Percentiles rank a stretch among this genome's conserved stretches.
Conservation (phyloP, 2,329 filamentous ascomycete species). For the Fusarium napiforme region DNA sequence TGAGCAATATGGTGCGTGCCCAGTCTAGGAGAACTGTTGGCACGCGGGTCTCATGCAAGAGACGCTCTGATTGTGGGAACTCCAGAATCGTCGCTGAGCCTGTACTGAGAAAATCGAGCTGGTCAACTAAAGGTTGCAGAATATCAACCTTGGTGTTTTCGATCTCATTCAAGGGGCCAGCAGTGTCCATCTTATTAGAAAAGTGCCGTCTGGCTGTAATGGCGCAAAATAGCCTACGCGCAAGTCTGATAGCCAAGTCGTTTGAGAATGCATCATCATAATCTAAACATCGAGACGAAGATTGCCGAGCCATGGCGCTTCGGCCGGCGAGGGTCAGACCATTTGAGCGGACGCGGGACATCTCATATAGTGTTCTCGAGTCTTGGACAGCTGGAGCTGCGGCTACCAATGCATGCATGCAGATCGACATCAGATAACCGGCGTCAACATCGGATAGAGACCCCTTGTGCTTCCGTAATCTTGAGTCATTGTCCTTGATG, state of each 20-base stretch:
- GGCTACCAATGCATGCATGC: conserved; percentile 71
- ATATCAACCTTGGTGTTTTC: conserved; percentile 53
- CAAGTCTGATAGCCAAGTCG: conserved; percentile 68
- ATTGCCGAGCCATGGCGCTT: conserved; percentile 58
- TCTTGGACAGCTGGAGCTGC: conserved; percentile 63
- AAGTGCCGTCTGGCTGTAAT: conserved; percentile 65
- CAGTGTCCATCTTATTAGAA: conserved; percentile 55
- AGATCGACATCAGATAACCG: conserved; percentile 66
- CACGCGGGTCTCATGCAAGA: conserved; percentile 66
- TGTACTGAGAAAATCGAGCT: conserved; percentile 63
- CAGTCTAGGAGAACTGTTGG: conserved; percentile 73
- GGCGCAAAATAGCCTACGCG: conserved; percentile 67
- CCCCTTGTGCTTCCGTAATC: conserved; percentile 50
- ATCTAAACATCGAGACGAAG: conserved; percentile 63
- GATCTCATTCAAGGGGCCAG: conserved; percentile 49
- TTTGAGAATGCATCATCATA: conserved; percentile 73
- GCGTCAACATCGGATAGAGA: conserved; percentile 61
- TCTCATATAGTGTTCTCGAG: conserved; percentile 62
- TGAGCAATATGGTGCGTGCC: conserved; percentile 78
- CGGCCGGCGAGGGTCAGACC: conserved; percentile 62
- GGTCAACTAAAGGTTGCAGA: conserved; percentile 60
- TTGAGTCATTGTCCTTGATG: conserved; percentile 48
- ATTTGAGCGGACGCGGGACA: conserved; percentile 69
- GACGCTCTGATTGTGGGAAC: conserved; percentile 63
- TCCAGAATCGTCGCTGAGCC: conserved; percentile 58